These are phyloP conservation scores for Podila verticillata DNA, from an alignment of 192 early-diverging fungal genomes.

Conservation along the genomic window DNA sequence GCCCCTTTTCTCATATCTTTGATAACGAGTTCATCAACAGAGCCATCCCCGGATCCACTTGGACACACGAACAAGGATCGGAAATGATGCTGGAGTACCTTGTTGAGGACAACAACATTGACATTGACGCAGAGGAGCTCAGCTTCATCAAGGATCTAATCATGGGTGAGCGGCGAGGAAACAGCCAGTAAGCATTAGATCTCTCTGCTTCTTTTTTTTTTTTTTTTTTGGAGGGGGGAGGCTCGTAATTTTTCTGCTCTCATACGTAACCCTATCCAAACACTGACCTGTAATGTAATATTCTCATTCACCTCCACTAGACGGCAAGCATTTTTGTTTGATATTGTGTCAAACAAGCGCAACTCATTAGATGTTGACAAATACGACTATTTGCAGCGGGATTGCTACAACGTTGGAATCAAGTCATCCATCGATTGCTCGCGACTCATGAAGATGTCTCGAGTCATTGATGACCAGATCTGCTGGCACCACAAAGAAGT, in stretches of 20 bases:
- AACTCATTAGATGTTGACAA: slow-evolving; percentile 97
- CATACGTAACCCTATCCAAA: not conserved
- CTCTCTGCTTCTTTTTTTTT: not conserved
- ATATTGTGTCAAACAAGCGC: slow-evolving; percentile 96
- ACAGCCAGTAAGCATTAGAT: slow-evolving; percentile 39
- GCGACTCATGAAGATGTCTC: slow-evolving; percentile 80
- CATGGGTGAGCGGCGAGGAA: slow-evolving; percentile 58
- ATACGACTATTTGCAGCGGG: slow-evolving; percentile 82
- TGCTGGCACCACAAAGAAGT: slow-evolving; percentile 92
- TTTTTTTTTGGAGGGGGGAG: not conserved
- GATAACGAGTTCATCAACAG: slow-evolving; percentile 88
- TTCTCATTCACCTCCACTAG: not conserved
- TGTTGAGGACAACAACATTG: slow-evolving; percentile 77
- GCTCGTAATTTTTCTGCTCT: not conserved
- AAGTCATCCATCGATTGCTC: slow-evolving; percentile 56
- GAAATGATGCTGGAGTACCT: slow-evolving; percentile 88
- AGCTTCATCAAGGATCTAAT: slow-evolving; percentile 81
- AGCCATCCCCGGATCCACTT: slow-evolving; percentile 59
- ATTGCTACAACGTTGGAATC: slow-evolving; percentile 84
- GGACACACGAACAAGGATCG: slow-evolving; percentile 84
- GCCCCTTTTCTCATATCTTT: slow-evolving; percentile 96
- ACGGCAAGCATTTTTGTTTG: slow-evolving; percentile 81
- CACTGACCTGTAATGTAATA: too few relatives aligned
- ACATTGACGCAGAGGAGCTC: slow-evolving; percentile 67
- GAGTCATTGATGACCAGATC: slow-evolving; percentile 91